Evolutionary conservation across 257 asterid genomes (phyloP).

Genomic region (Thymus quinquecostatus): DNA sequence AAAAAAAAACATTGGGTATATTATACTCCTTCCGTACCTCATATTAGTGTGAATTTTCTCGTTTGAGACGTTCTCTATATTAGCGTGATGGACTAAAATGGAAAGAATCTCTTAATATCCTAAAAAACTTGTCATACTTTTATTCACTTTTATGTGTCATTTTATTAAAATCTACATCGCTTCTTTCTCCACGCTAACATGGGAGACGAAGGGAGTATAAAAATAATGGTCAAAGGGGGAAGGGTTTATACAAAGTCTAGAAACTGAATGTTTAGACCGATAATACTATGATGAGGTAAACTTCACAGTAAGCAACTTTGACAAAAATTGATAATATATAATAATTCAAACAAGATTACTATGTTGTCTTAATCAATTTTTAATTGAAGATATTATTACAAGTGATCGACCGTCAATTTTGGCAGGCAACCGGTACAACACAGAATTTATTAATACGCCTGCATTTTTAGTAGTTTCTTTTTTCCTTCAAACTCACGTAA

Average conservation of each 20-base stretch:
- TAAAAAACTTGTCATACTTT: too few relatives aligned
- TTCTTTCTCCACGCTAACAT: too few relatives aligned
- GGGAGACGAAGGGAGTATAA: too few relatives aligned
- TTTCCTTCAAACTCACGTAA: too few relatives aligned
- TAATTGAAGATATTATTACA: not conserved
- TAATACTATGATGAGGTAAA: not conserved
- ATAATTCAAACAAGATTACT: slow-evolving; percentile 9
- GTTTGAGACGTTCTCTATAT: too few relatives aligned
- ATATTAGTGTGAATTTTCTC: too few relatives aligned
- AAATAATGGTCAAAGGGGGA: slow-evolving; percentile 6
- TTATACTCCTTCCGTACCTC: not conserved
- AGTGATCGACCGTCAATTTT: slow-evolving; percentile 17
- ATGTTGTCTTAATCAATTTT: slow-evolving; percentile 16
- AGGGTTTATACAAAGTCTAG: slow-evolving; percentile 17
- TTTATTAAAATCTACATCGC: too few relatives aligned
- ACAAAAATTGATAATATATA: not conserved
- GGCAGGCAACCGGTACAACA: not conserved
- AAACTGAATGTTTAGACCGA: slow-evolving; percentile 26
- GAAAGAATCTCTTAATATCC: too few relatives aligned
- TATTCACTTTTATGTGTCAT: too few relatives aligned
- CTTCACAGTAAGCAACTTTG: slow-evolving; percentile 25
- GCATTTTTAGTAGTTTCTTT: not conserved
- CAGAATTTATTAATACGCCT: not conserved
- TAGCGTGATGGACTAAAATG: too few relatives aligned
- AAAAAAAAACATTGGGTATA: slow-evolving; percentile 7